Conservation (phyloP, 2,329 filamentous ascomycete species). For the Albophoma yamanashiensis region DNA sequence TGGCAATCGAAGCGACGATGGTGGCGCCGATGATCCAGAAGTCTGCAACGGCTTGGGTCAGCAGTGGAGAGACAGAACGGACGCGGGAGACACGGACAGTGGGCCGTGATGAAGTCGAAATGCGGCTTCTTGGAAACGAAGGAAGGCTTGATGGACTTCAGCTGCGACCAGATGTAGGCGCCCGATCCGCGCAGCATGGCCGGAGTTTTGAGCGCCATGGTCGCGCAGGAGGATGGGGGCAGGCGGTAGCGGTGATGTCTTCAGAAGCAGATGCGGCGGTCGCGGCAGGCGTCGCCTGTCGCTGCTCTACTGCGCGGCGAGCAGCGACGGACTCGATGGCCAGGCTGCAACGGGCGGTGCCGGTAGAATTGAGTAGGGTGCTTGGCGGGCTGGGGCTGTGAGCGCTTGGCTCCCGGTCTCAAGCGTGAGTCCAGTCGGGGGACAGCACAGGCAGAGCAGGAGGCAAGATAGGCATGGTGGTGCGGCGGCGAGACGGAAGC, state of each 20-base stretch:
- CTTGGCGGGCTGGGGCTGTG: not conserved
- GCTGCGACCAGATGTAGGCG: slow-evolving; percentile 26
- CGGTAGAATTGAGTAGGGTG: not conserved
- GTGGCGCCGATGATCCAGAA: slow-evolving; percentile 68
- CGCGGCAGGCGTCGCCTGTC: not conserved
- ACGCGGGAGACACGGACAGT: slow-evolving; percentile 47
- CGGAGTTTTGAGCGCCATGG: not conserved
- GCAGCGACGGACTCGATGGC: not conserved
- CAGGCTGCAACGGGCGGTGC: not conserved
- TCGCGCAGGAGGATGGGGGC: slow-evolving; percentile 1
- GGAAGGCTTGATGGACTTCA: slow-evolving; percentile 41
- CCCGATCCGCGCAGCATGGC: slow-evolving; percentile 22
- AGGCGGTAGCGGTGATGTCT: not conserved
- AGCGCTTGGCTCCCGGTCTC: slow-evolving; percentile 1
- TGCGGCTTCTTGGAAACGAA: slow-evolving; percentile 52
- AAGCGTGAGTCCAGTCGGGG: slow-evolving; percentile 13
- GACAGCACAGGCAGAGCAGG: slow-evolving; percentile 8
- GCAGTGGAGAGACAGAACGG: slow-evolving; percentile 3
- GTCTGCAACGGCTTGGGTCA: slow-evolving; percentile 36
- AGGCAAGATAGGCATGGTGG: slow-evolving; percentile 11
- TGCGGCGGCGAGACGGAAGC: not conserved
- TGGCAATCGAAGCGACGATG: slow-evolving; percentile 64
- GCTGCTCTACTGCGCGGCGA: not conserved
- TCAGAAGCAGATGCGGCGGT: not conserved
- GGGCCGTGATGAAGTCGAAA: slow-evolving; percentile 72